phyloP scores from a whole-genome alignment of 371 early-diverging fungal genomes.

The Choanephora cucurbitarum region DNA sequence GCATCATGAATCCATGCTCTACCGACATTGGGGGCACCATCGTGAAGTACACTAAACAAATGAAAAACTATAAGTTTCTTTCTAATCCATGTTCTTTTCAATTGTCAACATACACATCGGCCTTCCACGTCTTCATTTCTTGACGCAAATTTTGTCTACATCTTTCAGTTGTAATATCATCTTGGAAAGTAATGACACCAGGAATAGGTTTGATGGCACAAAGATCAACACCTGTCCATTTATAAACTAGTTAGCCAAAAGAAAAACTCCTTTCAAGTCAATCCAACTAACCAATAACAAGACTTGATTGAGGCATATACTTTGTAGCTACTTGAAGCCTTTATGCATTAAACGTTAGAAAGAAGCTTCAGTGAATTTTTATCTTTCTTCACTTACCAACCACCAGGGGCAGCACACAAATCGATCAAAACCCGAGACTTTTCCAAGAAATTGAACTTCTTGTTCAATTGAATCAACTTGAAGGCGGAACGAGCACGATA shows the following conservation, averaged over 20 bases:
- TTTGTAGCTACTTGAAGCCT: constrained; percentile 95
- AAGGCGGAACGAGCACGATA: constrained; percentile 99
- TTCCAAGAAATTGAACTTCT: constrained; percentile 96
- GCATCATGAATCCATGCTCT: constrained; percentile 98
- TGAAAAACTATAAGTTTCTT: neutral
- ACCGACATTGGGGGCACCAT: constrained; percentile 99
- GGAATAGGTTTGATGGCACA: constrained; percentile 98
- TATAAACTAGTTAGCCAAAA: constrained; percentile 5
- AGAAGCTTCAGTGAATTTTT: neutral
- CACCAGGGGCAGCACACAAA: constrained; percentile 99
- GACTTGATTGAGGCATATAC: constrained; percentile 93
- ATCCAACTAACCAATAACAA: constrained; percentile 85
- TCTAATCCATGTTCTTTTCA: neutral
- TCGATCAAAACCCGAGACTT: constrained; percentile 93
- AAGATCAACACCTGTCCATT: constrained; percentile 88
- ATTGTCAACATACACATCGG: constrained; percentile 83
- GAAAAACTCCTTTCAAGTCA: too few species aligned
- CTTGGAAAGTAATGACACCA: constrained; percentile 92
- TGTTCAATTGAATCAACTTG: constrained; percentile 99
- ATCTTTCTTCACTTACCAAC: constrained; percentile 71
- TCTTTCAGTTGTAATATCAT: constrained; percentile 97
- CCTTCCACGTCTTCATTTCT: constrained; percentile 97
- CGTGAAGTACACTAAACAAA: constrained; percentile 87
- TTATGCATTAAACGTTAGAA: neutral
- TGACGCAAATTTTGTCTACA: constrained; percentile 85